These are phyloP conservation scores for Fagopyrum tataricum DNA, from an alignment of 148 eudicot genomes.

Conservation along the genomic window DNA sequence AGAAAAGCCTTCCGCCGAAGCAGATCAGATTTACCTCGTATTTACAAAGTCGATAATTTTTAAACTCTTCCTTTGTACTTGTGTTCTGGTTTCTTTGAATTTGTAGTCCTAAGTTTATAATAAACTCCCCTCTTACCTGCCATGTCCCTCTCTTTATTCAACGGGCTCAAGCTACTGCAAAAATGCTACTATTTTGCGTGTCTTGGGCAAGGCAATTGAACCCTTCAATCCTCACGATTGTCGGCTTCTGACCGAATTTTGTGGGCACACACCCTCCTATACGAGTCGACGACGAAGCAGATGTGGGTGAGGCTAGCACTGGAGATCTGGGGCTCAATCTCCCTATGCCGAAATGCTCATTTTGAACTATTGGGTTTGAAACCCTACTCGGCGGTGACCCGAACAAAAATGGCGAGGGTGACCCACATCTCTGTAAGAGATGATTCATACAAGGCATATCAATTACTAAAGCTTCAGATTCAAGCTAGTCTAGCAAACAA, in stretches of 20 bases:
- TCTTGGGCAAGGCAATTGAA: constrained; percentile 48
- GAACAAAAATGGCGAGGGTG: constrained; percentile 46
- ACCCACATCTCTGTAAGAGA: constrained; percentile 30
- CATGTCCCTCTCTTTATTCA: background rate
- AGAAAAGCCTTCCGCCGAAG: background rate
- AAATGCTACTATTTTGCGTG: constrained; percentile 37
- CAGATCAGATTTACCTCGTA: constrained; percentile 12
- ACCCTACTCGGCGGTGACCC: constrained; percentile 54
- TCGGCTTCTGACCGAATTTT: constrained; percentile 36
- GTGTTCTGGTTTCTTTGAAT: background rate
- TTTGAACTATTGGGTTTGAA: constrained; percentile 50
- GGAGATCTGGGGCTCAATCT: constrained; percentile 21
- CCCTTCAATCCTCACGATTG: constrained; percentile 54
- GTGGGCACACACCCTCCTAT: constrained; percentile 41
- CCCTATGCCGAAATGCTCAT: constrained; percentile 32
- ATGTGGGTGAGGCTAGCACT: constrained; percentile 23
- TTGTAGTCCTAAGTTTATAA: constrained; percentile 2
- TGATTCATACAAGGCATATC: constrained; percentile 11
- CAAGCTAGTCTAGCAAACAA: background rate
- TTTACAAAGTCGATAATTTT: background rate
- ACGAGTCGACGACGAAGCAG: constrained; percentile 26
- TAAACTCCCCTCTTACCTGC: background rate
- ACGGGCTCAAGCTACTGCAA: constrained; percentile 37
- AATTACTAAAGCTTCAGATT: background rate
- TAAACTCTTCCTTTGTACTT: constrained; percentile 1